Conservation (phyloP, 2,329 filamentous ascomycete genomes). For the Arthrobotrys musiformis region DNA sequence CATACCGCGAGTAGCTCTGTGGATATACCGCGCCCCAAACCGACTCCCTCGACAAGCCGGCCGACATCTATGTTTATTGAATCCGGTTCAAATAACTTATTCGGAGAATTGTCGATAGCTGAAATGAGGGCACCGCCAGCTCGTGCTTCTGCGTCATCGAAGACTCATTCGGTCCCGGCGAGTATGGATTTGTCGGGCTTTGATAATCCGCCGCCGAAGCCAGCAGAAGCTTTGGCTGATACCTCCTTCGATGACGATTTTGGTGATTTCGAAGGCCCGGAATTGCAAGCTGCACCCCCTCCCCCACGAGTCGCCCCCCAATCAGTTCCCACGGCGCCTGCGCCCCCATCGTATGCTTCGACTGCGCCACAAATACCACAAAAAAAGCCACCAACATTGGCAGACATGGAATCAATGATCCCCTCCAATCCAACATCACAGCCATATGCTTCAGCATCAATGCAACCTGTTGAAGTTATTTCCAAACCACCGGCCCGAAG, state of each 20-base stretch:
- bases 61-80: slow-evolving; percentile 51
- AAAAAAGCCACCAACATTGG: slow-evolving; percentile 22
- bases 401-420: neutral
- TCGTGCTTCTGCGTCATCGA: neutral
- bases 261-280: slow-evolving; percentile 49
- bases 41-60: slow-evolving; percentile 7
- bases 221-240: slow-evolving; percentile 21
- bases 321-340: neutral
- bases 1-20: slow-evolving; percentile 45
- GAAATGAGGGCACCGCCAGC: slow-evolving; percentile 39
- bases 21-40: slow-evolving; percentile 42
- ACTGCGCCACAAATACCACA: slow-evolving; percentile 10
- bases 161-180: slow-evolving; percentile 14
- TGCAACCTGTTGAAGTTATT: neutral
- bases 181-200: slow-evolving; percentile 43
- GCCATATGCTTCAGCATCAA: neutral
- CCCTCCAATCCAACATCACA: neutral
- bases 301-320: neutral
- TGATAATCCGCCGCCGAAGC: slow-evolving; percentile 20
- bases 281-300: slow-evolving; percentile 18
- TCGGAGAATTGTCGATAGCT: slow-evolving; percentile 42
- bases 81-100: slow-evolving; percentile 26
- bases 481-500: slow-evolving; percentile 11
- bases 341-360: neutral
- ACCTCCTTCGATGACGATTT: slow-evolving; percentile 53